Evolutionary conservation across 805 yeast species (phyloP).

Genomic region (Yarrowia osloensis): DNA sequence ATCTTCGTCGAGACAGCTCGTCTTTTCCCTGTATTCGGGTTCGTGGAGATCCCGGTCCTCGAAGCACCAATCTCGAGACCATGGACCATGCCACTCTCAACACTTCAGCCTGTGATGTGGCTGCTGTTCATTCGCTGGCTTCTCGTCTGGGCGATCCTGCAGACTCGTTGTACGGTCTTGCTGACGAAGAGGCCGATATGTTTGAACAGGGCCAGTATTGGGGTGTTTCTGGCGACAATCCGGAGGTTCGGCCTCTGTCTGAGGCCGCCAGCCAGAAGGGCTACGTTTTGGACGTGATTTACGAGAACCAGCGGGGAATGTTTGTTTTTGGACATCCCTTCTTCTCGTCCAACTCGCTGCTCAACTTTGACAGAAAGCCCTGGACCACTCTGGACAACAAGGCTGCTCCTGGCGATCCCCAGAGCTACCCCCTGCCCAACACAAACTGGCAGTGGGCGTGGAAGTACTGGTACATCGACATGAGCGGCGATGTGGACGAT

Average conservation of each 20-base stretch:
- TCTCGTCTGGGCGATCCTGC: background rate
- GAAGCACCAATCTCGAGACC: background rate
- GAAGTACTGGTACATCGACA: constrained; percentile 71
- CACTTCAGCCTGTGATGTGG: background rate
- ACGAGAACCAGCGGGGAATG: constrained; percentile 49
- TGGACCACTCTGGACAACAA: constrained; percentile 39
- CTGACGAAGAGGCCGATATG: constrained; percentile 12
- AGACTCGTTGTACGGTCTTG: background rate
- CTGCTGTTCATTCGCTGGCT: background rate
- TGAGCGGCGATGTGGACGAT: constrained; percentile 72
- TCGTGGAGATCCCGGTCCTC: constrained; percentile 14
- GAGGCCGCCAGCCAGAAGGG: constrained; percentile 3
- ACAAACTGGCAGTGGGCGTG: constrained; percentile 67
- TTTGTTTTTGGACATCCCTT: constrained; percentile 45
- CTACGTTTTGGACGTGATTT: constrained; percentile 40
- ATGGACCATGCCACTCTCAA: constrained; percentile 12
- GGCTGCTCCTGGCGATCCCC: constrained; percentile 37
- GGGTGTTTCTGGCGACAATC: constrained; percentile 4
- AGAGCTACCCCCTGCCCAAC: constrained; percentile 52
- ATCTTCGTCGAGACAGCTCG: background rate
- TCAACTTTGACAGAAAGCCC: constrained; percentile 44
- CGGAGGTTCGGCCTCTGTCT: background rate
- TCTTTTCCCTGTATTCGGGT: background rate
- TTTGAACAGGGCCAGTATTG: constrained; percentile 19
- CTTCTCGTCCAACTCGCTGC: constrained; percentile 44